Base-by-base conservation (phyloP, 1,284 basidiomycete species). In the Malassezia equina region DNA sequence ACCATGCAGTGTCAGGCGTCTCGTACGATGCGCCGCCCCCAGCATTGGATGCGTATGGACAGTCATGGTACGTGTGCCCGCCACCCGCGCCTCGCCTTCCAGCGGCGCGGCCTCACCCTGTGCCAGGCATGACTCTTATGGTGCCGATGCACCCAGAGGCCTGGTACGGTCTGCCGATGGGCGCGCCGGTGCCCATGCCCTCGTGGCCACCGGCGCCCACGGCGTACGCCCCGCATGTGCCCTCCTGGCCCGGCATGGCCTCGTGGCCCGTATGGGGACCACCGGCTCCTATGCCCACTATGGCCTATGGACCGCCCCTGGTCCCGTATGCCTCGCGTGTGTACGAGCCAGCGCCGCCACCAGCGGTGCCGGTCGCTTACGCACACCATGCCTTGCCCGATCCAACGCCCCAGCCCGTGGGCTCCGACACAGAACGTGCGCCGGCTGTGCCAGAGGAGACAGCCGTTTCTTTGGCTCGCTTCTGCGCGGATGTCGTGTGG, bases 401-500 rank as follows among this genome's bases (percentile, higher is more conserved):
- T n/a, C n/a, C n/a, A n/a, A 39, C 36, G 19, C 36, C 36, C 17
- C 36, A 39, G 36, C 11, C 21, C 17, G 19, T 15, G 7, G 36
- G 5, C 6, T 39, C 36, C 5, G 36, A 11, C 7, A 8, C 7
- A 19, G 36, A 39, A n/a, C n/a, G n/a, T 8, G n/a, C 24, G 33
- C 33, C 33, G 12, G 23, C 28, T 17, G 46, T 39, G 23, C 39
- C 36, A 9, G 67, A 73, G 41, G 61, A 59, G 47, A 71, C 69
- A 1, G 66, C 63, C 11, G 55, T 70, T 24, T 61, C 67, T 11
- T 62, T 73, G 12, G 64, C 67, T 7, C 60, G 51, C 3, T 63
- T 73, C 17, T 67, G 67, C 15, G 69, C 66, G 2, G 69, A 73
- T 58, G 59, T 70, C n/a, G 55, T 71, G 44, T 71, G 69, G 67